Evolutionary conservation across 1,284 basidiomycete species (phyloP).

Genomic region (Ganoderma multipileum): DNA sequence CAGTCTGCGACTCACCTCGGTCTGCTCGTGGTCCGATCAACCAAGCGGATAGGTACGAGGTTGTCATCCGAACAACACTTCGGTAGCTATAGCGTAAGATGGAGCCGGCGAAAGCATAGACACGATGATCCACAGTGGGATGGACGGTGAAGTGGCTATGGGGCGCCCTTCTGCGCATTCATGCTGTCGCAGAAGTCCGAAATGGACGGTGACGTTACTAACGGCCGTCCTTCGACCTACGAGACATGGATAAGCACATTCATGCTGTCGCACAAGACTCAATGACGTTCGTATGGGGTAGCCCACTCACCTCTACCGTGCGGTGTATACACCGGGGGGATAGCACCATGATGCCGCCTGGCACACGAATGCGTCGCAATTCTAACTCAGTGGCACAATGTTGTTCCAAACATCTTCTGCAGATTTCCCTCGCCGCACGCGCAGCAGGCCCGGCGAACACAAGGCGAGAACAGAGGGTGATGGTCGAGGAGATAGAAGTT

Average conservation of each 20-base stretch:
- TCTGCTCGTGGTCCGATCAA: not conserved
- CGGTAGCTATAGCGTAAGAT: not conserved
- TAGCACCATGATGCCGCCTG: not conserved
- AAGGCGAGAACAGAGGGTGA: not conserved
- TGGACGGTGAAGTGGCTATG: not conserved
- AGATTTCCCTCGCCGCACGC: not conserved
- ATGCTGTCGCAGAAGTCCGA: not conserved
- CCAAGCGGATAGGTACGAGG: not conserved
- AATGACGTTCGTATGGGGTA: not conserved
- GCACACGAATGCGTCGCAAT: not conserved
- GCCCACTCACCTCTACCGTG: not conserved
- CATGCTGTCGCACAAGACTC: not conserved
- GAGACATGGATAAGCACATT: not conserved
- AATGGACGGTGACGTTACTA: not conserved
- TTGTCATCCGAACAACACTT: not conserved
- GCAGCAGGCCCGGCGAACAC: not conserved
- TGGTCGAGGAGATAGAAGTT: not conserved
- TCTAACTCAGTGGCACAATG: not conserved
- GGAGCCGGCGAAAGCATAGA: not conserved
- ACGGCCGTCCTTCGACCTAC: not conserved
- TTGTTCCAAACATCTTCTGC: not conserved
- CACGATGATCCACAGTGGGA: not conserved
- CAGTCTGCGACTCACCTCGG: not conserved
- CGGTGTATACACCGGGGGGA: not conserved
- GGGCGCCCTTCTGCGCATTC: too few relatives aligned